Evolutionary conservation across 2,329 filamentous ascomycete genomes (phyloP).

Genomic region (Fusarium albidum): DNA sequence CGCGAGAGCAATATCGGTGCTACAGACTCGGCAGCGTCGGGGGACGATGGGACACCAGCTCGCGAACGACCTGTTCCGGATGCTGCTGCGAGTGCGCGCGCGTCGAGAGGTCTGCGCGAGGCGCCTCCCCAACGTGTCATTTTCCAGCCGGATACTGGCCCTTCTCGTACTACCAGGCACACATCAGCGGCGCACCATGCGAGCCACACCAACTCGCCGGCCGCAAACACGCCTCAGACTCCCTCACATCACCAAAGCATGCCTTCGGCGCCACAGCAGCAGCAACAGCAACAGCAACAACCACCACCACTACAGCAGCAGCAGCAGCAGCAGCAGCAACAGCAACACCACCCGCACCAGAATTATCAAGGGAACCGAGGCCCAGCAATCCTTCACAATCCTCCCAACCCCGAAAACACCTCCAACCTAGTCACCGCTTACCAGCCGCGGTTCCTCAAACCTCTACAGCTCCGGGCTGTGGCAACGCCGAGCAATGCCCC

Average conservation of each 20-base stretch:
- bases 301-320: slow-evolving; percentile 40
- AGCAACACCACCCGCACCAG: slow-evolving; percentile 26
- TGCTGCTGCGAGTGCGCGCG: slow-evolving; percentile 62
- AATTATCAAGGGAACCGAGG: slow-evolving; percentile 48
- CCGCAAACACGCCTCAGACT: slow-evolving; percentile 38
- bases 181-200: slow-evolving; percentile 56
- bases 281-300: slow-evolving; percentile 34
- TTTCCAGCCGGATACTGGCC: slow-evolving; percentile 81
- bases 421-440: slow-evolving; percentile 73
- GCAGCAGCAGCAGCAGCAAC: slow-evolving; percentile 10
- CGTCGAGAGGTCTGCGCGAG: slow-evolving; percentile 75
- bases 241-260: slow-evolving; percentile 46
- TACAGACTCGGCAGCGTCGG: slow-evolving; percentile 66
- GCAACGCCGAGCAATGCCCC: slow-evolving; percentile 79
- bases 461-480: slow-evolving; percentile 74
- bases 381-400: slow-evolving; percentile 58
- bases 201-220: slow-evolving; percentile 39
- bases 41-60: slow-evolving; percentile 66
- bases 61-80: slow-evolving; percentile 62
- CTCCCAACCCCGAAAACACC: slow-evolving; percentile 62
- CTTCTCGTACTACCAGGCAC: slow-evolving; percentile 70
- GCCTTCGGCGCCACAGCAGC: slow-evolving; percentile 41
- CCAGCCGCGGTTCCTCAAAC: slow-evolving; percentile 70
- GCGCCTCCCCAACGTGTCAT: slow-evolving; percentile 86
- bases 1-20: slow-evolving; percentile 58